Evolutionary conservation across 768 basidiomycete species (phyloP).

Genomic region (Termitomyces eurrhizus): DNA sequence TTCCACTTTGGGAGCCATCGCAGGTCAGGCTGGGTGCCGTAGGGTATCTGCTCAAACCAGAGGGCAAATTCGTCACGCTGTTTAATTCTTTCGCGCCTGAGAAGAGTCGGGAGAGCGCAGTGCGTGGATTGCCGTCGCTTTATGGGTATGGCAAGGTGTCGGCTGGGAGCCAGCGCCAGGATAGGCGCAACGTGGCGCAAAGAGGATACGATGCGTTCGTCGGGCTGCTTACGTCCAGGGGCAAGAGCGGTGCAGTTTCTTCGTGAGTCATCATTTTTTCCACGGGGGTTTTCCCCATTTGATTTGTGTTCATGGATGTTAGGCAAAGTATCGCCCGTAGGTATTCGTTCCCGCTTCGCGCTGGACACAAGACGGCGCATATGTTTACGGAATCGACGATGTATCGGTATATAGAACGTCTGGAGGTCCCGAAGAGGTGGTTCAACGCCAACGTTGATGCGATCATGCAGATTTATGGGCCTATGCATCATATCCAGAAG

Average conservation of each 20-base stretch:
- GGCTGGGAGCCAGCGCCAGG: slow-evolving; percentile 44
- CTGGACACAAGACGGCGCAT: slow-evolving; percentile 63
- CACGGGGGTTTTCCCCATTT: slow-evolving; percentile 50
- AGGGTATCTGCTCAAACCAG: slow-evolving; percentile 66
- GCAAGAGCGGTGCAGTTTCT: slow-evolving; percentile 27
- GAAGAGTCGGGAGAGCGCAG: slow-evolving; percentile 39
- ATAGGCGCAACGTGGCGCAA: slow-evolving; percentile 57
- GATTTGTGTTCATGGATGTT: slow-evolving; percentile 17
- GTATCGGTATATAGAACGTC: slow-evolving; percentile 61
- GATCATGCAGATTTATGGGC: slow-evolving; percentile 55
- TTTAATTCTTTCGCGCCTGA: slow-evolving; percentile 63
- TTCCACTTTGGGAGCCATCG: slow-evolving; percentile 71
- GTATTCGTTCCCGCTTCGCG: slow-evolving; percentile 56
- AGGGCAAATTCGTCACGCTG: slow-evolving; percentile 67
- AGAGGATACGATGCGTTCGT: slow-evolving; percentile 54
- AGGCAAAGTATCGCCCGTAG: slow-evolving; percentile 47
- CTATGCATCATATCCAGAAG: slow-evolving; percentile 40
- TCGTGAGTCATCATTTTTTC: slow-evolving; percentile 31
- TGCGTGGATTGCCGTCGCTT: slow-evolving; percentile 52
- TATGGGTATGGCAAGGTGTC: slow-evolving; percentile 53
- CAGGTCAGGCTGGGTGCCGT: slow-evolving; percentile 65
- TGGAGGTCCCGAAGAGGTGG: slow-evolving; percentile 68
- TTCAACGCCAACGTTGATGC: slow-evolving; percentile 64
- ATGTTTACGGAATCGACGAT: slow-evolving; percentile 67
- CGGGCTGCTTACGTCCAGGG: slow-evolving; percentile 44